Base-by-base conservation (phyloP, 768 basidiomycete genomes). In the Russula ochroleuca region DNA sequence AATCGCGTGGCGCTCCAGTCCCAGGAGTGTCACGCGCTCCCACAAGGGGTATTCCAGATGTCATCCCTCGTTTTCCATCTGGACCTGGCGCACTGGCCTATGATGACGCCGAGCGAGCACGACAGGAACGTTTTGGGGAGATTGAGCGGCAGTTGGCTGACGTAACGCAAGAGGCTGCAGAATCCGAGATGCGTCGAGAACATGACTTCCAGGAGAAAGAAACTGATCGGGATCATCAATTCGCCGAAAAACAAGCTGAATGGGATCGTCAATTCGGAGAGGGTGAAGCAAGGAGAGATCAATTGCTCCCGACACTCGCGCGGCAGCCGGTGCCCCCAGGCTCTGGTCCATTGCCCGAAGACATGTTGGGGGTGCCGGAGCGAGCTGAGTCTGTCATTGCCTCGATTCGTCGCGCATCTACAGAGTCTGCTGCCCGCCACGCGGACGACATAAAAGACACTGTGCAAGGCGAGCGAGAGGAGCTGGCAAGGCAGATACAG, bases 171-270 rank as follows among this genome's bases (percentile, higher is more conserved):
- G 78, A 78, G 2, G 81, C 84, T 0, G 79, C 81, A 40, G 82
- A 83, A 56, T 82, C 81, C 0, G 90, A 92, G 69, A 79, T 83
- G 28, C 77, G 76, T 51, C 82, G 90, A 11, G 89, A 92, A 61
- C 72, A 72, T 9, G 83, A 85, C 35, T 91, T 89, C 74, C 79
- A 82, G 19, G 75, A 75, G 1, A 81, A 82, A 63, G 90, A 92
- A 72, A 83, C 86, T 13, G 84, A 83, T 56, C 78, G 89, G 8
- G 79, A 88, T 21, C 80, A 75, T 9, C 72, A 85, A 1, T 90
- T 90, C 72, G 69, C 78, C 35, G 84, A 86, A 2, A 77, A 15
- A 5, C 40, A 92, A 71, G 84, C 86, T 14, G 84, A 83, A 59
- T 77, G 89, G 14, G 78, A 85, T 31, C 81, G 76, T 9, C 72